Base-by-base conservation (phyloP, 345 rosid genomes). In the Brassica juncea region DNA sequence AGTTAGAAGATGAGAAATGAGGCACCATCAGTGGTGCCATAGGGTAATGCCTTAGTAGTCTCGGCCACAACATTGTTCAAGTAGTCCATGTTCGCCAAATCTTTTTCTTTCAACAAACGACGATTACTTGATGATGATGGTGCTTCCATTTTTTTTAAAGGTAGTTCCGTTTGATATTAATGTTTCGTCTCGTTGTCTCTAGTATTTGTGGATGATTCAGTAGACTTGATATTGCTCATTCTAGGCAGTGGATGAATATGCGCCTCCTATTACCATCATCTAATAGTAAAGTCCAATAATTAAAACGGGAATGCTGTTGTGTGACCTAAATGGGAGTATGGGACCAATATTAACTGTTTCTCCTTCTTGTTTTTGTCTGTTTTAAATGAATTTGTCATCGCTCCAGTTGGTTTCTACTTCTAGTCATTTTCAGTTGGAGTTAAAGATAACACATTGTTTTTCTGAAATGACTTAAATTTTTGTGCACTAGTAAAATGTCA, bases 201-300 rank as follows among this genome's bases (percentile, higher is more conserved):
- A 81, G 32, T 23, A 62, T n/a, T n/a, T 75, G 55, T 68, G 80
- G 80, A 70, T 81, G 65, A 66, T 81, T 75, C 39, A 75, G 7
- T 30, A 65, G 44, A 55, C 70, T 55, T 68, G 80, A 61, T 68
- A 80, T 70, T 30, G 83, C 83, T 80, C 83, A 81, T 70, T 81
- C 80, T 44, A 81, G 21, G 1, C 8, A 73, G 25, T 23, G 25
- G 25, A 75, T 35, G 83, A 70, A 42, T 75, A 73, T 30, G 80
- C 75, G 5, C 68, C 83, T 65, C 86, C 96, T 4, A 80, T 0
- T 30, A 88, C 11, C 72, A 91, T 80, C 4, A 32, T 65, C 90
- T 85, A 62, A 19, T 4, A 59, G 32, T 32, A n/a, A 21, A 67
- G 23, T 23, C 8, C 32, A 67, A 8, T 15, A 8, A 55, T 71